Conservation (phyloP, 495 filamentous ascomycete species). For the Aspergillus cavernicola region DNA sequence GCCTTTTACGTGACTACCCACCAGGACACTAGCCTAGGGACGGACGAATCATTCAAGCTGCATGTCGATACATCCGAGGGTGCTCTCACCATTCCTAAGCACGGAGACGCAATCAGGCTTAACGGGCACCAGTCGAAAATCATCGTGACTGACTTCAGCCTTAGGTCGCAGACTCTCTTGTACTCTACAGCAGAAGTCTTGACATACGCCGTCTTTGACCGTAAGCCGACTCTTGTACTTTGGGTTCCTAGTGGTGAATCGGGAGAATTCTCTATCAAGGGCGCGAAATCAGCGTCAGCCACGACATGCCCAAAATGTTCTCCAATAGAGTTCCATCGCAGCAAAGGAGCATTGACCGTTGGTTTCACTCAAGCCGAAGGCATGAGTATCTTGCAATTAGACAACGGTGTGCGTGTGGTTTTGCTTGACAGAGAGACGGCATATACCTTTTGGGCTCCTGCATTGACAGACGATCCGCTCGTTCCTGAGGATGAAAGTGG, state of each 20-base stretch:
- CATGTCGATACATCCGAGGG: conserved; percentile 53
- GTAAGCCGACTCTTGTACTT: conserved; percentile 45
- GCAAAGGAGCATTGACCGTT: conserved; percentile 32
- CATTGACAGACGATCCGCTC: conserved; percentile 47
- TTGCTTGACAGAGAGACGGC: conserved; percentile 50
- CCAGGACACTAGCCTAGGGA: conserved; percentile 39
- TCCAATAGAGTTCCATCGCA: conserved; percentile 32
- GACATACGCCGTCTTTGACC: conserved; percentile 48
- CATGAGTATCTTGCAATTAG: conserved; percentile 44
- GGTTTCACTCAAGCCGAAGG: conserved; percentile 44
- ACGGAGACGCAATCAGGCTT: conserved; percentile 40
- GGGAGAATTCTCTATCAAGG: conserved; percentile 52
- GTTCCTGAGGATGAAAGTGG: conserved; percentile 42
- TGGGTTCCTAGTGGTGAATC: conserved; percentile 53
- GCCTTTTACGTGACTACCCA: conserved; percentile 57
- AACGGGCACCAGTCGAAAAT: conserved; percentile 61
- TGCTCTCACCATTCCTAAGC: conserved; percentile 40
- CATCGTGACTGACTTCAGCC: conserved; percentile 53
- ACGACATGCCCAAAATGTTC: conserved; percentile 31
- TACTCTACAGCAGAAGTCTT: conserved; percentile 61
- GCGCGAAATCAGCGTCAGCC: conserved; percentile 36
- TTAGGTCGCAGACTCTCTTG: conserved; percentile 47
- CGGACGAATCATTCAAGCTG: conserved; percentile 48
- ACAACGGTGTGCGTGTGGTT: conserved; percentile 40
- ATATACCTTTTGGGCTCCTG: conserved; percentile 55